A percentile compares a stretch with the other conserved stretches of the same genome.
Conservation (phyloP, 176 grass and related monocot species). For the Alloteropsis semialata region DNA sequence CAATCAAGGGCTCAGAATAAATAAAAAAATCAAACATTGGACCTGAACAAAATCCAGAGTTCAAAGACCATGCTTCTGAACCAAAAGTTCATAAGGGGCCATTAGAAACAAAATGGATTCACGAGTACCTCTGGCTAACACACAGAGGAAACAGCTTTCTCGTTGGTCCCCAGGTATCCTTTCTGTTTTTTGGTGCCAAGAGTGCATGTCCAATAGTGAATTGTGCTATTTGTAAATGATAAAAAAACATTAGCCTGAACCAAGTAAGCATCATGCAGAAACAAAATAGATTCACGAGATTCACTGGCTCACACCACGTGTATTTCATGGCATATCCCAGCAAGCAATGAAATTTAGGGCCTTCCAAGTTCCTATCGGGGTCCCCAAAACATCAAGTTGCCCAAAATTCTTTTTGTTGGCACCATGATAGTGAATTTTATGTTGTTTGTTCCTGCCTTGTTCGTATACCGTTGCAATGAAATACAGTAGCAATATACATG, state of each 20-base stretch:
- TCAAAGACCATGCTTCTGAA: background rate
- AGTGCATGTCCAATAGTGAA: background rate
- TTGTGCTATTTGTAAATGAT: background rate
- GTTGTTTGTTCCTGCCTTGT: background rate
- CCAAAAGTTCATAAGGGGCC: background rate
- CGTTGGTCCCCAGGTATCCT: background rate
- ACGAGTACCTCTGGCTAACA: background rate
- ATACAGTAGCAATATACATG: background rate
- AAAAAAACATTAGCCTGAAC: background rate
- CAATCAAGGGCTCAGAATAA: background rate
- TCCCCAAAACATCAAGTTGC: background rate
- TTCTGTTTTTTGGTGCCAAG: background rate
- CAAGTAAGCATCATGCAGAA: background rate
- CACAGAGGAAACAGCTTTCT: background rate
- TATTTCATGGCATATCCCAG: background rate
- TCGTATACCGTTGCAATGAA: background rate
- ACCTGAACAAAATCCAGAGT: background rate
- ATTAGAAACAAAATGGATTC: background rate
- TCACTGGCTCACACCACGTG: background rate
- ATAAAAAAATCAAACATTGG: background rate
- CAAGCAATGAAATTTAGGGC: background rate
- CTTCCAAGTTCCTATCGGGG: conserved; percentile 17
- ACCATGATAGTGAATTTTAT: background rate
- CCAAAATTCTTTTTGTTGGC: background rate
- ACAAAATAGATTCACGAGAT: conserved; percentile 24